Evolutionary conservation across 495 filamentous ascomycete species (phyloP), one percentile per base, ranked within the genome.

Genomic region (Hypoxylon trugodes): DNA sequence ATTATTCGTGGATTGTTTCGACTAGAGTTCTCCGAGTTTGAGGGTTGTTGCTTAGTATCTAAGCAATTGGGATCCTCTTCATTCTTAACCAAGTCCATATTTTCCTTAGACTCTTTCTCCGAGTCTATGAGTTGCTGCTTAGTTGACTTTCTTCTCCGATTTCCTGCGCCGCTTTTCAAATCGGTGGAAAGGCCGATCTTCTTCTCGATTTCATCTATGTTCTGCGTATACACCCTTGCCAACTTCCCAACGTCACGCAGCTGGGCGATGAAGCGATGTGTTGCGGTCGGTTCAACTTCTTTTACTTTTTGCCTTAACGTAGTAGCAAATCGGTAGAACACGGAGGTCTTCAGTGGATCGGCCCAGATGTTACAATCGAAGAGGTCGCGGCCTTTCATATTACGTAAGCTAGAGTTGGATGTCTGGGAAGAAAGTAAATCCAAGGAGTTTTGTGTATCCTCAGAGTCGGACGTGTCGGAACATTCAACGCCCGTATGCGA

Each of bases 121-220:
- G 26, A 28, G 16, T 45, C 38, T 4, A 37, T 28, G 12, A 36
- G 2, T 26, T 51, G 59, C 13, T 61, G 59, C 37, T 65, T 71
- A 2, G 62, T 36, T 21, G 71, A 56, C 59, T 57, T 72, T 19
- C 69, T 66, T 46, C 80, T 76, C 18, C 82, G 74, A 61, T 78
- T 86, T 6, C 88, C 87, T 2, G 81, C 77, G 1, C 87, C 87
- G 4, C 76, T 71, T 4, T 74, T 69, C 16, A 90, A 70, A 12
- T 80, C 77, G 0, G 81, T 83, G 22, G 73, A 76, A 35, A 90
- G 78, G 6, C 87, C 87, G 15, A 87, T 83, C 16, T 86, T 81
- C 47, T 85, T 83, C 58, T 90, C 88, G 4, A 90, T 77, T 55
- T 83, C 83, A 56, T 90, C 88, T 24, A 90, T 90, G 46, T 90